Percentiles rank a stretch among this genome's conserved stretches.
Conservation (phyloP, 179 eudicot genomes). For the Beta lomatogona region DNA sequence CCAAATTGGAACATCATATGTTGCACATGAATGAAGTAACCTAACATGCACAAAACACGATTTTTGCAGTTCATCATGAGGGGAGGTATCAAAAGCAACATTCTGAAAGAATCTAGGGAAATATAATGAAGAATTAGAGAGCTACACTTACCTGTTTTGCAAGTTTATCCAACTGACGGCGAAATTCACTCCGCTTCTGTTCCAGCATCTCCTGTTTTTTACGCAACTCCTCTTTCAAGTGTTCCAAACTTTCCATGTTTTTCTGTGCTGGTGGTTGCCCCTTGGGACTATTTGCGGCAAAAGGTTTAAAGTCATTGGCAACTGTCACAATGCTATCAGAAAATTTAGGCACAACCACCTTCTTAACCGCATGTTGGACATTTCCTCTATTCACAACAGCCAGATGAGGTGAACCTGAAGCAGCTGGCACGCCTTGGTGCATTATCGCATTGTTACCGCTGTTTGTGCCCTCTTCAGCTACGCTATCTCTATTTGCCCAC, state of each 20-base stretch:
- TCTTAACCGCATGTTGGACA: constrained; percentile 37
- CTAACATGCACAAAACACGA: not conserved
- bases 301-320: constrained; percentile 47
- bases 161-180: constrained; percentile 67
- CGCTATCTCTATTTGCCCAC: constrained; percentile 90
- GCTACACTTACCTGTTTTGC: constrained; percentile 67
- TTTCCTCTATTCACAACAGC: constrained; percentile 43
- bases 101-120: not conserved
- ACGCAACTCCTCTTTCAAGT: constrained; percentile 83
- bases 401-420: constrained; percentile 33
- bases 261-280: constrained; percentile 54
- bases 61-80: too few relatives aligned
- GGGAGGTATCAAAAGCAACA: not conserved
- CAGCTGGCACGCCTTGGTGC: constrained; percentile 36
- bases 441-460: constrained; percentile 35
- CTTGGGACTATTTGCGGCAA: constrained; percentile 48
- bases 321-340: constrained; percentile 35
- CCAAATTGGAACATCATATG: not conserved
- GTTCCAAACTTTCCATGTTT: constrained; percentile 71
- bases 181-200: constrained; percentile 76
- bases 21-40: too few relatives aligned
- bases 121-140: not conserved
- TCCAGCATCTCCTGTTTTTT: constrained; percentile 93
- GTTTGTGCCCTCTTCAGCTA: constrained; percentile 48
- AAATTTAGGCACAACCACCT: constrained; percentile 35